Conservation (phyloP, 345 rosid species). For the Salix viminalis region DNA sequence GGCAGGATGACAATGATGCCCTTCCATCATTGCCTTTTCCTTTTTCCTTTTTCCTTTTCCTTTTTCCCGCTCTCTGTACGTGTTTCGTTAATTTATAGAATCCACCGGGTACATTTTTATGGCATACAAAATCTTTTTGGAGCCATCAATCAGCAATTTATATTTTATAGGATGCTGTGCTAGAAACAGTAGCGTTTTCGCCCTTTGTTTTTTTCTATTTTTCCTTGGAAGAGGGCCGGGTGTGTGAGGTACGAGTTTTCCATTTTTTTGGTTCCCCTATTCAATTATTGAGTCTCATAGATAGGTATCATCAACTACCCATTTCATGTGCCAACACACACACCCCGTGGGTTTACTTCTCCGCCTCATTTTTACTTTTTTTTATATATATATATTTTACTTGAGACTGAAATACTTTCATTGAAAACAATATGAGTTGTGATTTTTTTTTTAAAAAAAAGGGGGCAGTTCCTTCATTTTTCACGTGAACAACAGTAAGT, state of each 20-base stretch:
- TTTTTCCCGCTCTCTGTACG: too few relatives aligned
- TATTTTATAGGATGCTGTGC: too few relatives aligned
- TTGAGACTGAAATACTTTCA: too few relatives aligned
- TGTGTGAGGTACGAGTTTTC: background rate
- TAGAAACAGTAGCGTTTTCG: background rate
- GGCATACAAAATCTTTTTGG: background rate
- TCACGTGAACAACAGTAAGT: too few relatives aligned
- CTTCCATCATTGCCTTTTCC: background rate
- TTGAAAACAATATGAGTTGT: too few relatives aligned
- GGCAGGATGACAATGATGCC: constrained; percentile 4
- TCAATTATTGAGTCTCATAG: constrained; percentile 8
- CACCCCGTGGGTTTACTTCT: too few relatives aligned
- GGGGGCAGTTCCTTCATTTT: too few relatives aligned
- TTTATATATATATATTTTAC: too few relatives aligned
- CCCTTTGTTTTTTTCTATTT: background rate
- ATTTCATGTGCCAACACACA: too few relatives aligned
- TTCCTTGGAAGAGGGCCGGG: background rate
- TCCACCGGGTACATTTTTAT: background rate
- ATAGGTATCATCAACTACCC: background rate
- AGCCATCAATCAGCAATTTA: background rate
- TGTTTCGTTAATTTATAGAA: background rate
- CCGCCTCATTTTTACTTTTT: too few relatives aligned
- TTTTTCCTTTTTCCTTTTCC: background rate
- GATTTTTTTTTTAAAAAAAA: too few relatives aligned
- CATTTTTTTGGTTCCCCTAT: background rate